Percentiles rank a stretch among this genome's conserved stretches.
These are phyloP conservation scores for Hansfordia pulvinata DNA, from an alignment of 2,329 filamentous ascomycete genomes.

Conservation along the genomic window DNA sequence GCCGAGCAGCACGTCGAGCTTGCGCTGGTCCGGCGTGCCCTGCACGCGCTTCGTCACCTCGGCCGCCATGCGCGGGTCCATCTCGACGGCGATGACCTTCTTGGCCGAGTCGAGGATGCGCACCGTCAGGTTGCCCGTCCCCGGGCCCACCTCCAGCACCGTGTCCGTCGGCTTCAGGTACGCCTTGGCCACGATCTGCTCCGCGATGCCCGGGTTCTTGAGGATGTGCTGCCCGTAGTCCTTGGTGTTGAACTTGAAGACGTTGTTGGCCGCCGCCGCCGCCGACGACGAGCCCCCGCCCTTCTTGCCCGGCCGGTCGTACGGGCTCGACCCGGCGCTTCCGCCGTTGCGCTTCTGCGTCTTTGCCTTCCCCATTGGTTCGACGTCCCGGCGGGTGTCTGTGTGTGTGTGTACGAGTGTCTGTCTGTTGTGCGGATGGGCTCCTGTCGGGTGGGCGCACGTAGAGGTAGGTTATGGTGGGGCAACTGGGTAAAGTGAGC, in stretches of 20 bases:
- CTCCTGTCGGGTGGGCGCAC: too few species aligned
- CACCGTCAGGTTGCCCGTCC: conserved; percentile 74
- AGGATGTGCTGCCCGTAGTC: conserved; percentile 83
- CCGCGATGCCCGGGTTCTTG: conserved; percentile 75
- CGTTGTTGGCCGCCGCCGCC: conserved; percentile 48
- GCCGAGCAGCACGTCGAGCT: conserved; percentile 76
- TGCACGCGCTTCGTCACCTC: conserved; percentile 92
- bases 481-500: not conserved
- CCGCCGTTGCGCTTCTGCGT: conserved; percentile 20
- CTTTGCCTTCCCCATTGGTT: conserved; percentile 26
- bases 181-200: conserved; percentile 62
- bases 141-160: conserved; percentile 78
- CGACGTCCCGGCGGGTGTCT: not conserved
- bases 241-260: conserved; percentile 91
- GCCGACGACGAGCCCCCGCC: conserved; percentile 15
- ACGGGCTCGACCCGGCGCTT: conserved; percentile 21
- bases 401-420: conserved; percentile 1
- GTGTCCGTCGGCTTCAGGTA: conserved; percentile 80
- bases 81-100: conserved; percentile 70
- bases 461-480: conserved; percentile 1
- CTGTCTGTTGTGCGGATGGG: conserved; percentile 1
- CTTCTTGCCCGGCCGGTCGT: too few species aligned
- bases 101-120: conserved; percentile 76
- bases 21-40: conserved; percentile 70
- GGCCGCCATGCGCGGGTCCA: conserved; percentile 93